phyloP scores from a whole-genome alignment of 768 basidiomycete genomes.

The Lentinula sp. region DNA sequence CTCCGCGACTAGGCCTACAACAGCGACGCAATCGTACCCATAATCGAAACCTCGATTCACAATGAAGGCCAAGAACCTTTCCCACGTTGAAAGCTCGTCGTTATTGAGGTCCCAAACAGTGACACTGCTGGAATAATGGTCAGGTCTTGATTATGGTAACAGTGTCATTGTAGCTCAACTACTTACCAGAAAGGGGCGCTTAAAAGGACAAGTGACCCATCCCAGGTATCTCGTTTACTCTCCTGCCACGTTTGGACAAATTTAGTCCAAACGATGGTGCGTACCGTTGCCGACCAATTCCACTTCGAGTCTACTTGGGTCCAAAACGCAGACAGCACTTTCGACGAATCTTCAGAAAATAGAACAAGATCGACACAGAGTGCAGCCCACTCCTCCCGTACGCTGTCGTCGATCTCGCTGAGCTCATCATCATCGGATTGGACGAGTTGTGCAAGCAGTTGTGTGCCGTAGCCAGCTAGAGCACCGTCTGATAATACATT shows the following conservation, averaged over 20 bases:
- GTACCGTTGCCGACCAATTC: constrained; percentile 34
- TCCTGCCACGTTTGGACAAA: constrained; percentile 54
- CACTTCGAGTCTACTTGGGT: constrained; percentile 21
- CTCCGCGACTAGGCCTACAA: constrained; percentile 54
- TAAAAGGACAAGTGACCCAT: constrained; percentile 47
- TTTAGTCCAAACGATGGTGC: constrained; percentile 49
- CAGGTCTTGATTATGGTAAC: constrained; percentile 6
- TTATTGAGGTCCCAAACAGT: constrained; percentile 46
- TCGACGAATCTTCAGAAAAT: constrained; percentile 32
- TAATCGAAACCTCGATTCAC: constrained; percentile 55
- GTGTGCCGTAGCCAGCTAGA: constrained; percentile 37
- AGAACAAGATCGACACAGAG: constrained; percentile 52
- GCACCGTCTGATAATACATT: constrained; percentile 33
- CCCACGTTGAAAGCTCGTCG: constrained; percentile 57
- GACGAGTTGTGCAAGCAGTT: constrained; percentile 43
- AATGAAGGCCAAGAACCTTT: constrained; percentile 44
- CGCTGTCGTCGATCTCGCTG: constrained; percentile 34
- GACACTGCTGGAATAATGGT: constrained; percentile 21
- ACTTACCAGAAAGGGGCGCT: constrained; percentile 61
- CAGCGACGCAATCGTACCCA: constrained; percentile 43
- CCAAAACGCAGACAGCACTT: constrained; percentile 53
- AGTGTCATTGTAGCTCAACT: background rate
- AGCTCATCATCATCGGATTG: constrained; percentile 39
- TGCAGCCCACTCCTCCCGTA: constrained; percentile 51
- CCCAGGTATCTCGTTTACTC: constrained; percentile 42